Evolutionary conservation across 257 asterid species (phyloP).

Genomic region (Salvia rosmarinus): DNA sequence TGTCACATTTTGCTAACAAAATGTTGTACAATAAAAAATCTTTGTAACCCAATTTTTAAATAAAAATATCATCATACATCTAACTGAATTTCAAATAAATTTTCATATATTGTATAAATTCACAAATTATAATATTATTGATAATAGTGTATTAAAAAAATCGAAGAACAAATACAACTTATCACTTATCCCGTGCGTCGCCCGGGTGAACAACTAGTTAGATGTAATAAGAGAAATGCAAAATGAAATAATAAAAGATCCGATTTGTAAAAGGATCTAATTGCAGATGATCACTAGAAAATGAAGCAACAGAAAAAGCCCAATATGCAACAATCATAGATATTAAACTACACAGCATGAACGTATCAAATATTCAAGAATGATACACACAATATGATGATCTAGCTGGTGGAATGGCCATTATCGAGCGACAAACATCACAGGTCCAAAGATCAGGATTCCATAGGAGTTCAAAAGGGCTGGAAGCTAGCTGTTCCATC

Average conservation of each 20-base stretch:
- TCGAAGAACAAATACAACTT: too few relatives aligned
- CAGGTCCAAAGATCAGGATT: not conserved
- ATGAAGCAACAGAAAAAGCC: not conserved
- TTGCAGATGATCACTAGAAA: not conserved
- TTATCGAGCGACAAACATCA: not conserved
- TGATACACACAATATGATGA: not conserved
- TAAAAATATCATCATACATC: too few relatives aligned
- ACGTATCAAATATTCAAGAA: not conserved
- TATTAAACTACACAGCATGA: not conserved
- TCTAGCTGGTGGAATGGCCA: not conserved
- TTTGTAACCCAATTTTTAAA: too few relatives aligned
- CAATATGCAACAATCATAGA: not conserved
- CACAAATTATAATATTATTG: too few relatives aligned
- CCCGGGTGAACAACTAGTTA: too few relatives aligned
- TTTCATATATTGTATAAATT: too few relatives aligned
- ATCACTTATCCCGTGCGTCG: too few relatives aligned
- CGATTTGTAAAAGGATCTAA: not conserved
- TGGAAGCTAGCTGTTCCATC: constrained; percentile 44
- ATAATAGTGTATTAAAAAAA: too few relatives aligned
- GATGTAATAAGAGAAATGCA: too few relatives aligned
- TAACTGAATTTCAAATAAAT: too few relatives aligned
- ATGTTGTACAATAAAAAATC: too few relatives aligned
- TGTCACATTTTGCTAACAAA: too few relatives aligned
- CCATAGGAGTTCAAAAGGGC: not conserved
- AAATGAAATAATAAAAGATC: not conserved